These are phyloP conservation scores for Durio zibethinus DNA, from an alignment of 345 rosid species.

Conservation along the genomic window DNA sequence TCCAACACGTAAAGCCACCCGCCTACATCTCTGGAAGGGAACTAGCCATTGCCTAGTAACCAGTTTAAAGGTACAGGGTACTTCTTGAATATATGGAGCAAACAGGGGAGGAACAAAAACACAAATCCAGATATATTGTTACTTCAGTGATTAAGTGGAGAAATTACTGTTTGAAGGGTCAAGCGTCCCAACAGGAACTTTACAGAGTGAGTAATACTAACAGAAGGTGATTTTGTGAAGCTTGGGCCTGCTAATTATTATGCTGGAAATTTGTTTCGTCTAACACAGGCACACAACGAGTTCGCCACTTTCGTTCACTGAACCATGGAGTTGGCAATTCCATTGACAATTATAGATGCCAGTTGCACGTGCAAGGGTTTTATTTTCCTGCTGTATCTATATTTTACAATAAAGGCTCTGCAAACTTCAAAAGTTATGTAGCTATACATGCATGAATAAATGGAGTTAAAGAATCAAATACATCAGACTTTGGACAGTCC, in stretches of 20 bases:
- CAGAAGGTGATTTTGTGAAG: not conserved
- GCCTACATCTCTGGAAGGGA: not conserved
- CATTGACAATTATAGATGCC: not conserved
- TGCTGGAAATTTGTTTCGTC: not conserved
- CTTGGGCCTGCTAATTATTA: not conserved
- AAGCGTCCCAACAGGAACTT: no score
- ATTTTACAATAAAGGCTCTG: not conserved
- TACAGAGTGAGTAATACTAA: not conserved
- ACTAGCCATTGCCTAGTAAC: not conserved
- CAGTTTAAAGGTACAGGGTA: not conserved
- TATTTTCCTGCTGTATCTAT: not conserved
- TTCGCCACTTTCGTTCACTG: not conserved
- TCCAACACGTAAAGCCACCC: not conserved
- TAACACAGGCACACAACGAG: not conserved
- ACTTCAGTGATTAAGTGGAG: not conserved
- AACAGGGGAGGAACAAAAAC: not conserved
- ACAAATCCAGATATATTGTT: not conserved
- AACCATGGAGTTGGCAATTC: not conserved
- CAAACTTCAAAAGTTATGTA: not conserved
- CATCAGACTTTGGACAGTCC: not conserved
- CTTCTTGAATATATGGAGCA: not conserved
- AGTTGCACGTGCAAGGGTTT: conserved; percentile 6
- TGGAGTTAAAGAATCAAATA: not conserved
- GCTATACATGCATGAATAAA: not conserved
- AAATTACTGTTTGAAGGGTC: not conserved